phyloP scores from a whole-genome alignment of 2,329 filamentous ascomycete species.

The Ramularia endophylla region DNA sequence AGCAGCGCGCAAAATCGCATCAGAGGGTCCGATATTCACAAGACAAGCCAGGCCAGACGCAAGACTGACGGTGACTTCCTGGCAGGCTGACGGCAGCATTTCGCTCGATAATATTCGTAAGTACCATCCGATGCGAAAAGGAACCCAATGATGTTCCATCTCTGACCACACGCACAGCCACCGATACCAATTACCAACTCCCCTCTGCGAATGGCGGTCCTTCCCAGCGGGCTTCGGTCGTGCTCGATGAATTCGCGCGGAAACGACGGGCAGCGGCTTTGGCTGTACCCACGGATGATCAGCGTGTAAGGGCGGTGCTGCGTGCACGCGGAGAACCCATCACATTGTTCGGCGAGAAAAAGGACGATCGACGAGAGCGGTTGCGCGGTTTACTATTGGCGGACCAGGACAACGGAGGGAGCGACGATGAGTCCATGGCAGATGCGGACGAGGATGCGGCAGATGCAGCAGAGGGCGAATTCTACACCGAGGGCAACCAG shows the following conservation, averaged over 20 bases:
- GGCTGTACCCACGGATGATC: slow-evolving; percentile 90
- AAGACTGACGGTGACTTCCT: slow-evolving; percentile 21
- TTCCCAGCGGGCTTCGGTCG: slow-evolving; percentile 75
- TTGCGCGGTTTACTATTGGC: slow-evolving; percentile 70
- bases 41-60: slow-evolving; percentile 18
- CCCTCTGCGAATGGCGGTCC: slow-evolving; percentile 62
- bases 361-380: slow-evolving; percentile 77
- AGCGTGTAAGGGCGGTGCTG: slow-evolving; percentile 70
- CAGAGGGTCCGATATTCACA: slow-evolving; percentile 28
- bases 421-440: slow-evolving; percentile 48
- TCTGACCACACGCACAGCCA: slow-evolving; percentile 37
- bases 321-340: slow-evolving; percentile 88
- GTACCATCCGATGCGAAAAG: slow-evolving; percentile 30
- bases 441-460: slow-evolving; percentile 55
- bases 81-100: slow-evolving; percentile 52
- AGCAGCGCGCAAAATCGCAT: slow-evolving; percentile 29
- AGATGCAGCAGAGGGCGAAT: slow-evolving; percentile 81
- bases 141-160: slow-evolving; percentile 7
- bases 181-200: slow-evolving; percentile 81
- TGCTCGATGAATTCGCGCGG: slow-evolving; percentile 82
- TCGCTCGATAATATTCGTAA: slow-evolving; percentile 59
- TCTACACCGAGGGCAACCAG: slow-evolving; percentile 78
- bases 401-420: slow-evolving; percentile 55
- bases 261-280: slow-evolving; percentile 85
- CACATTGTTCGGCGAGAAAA: slow-evolving; percentile 88